Percentiles rank a stretch among this genome's conserved stretches.
phyloP scores from a whole-genome alignment of 306 rosid genomes.

The Psophocarpus tetragonolobus region DNA sequence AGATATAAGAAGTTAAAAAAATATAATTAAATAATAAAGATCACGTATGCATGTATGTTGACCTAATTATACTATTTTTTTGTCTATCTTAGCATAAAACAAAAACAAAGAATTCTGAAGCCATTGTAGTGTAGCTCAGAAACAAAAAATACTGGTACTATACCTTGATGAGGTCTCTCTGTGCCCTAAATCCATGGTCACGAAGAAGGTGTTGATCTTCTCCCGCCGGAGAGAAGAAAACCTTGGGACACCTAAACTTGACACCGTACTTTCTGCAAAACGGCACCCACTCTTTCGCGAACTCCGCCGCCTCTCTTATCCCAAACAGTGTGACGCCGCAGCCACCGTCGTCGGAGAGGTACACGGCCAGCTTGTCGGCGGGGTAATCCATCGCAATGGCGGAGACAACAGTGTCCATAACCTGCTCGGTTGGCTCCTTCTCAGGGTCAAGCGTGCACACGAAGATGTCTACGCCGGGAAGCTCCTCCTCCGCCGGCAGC shows the following conservation, averaged over 20 bases:
- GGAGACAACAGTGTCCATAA: constrained; percentile 47
- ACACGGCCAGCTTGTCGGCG: constrained; percentile 41
- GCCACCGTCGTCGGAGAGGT: constrained; percentile 52
- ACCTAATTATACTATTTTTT: too few species aligned
- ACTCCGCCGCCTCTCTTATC: constrained; percentile 36
- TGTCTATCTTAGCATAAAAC: too few species aligned
- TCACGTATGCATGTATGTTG: too few species aligned
- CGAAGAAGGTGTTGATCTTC: constrained; percentile 20
- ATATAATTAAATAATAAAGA: too few species aligned
- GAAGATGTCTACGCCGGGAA: constrained; percentile 51
- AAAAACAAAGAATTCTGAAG: too few species aligned
- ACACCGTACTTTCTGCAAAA: constrained; percentile 46
- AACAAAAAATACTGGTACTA: background rate
- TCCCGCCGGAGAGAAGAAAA: constrained; percentile 35
- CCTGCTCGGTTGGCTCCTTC: constrained; percentile 47
- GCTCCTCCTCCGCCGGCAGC: constrained; percentile 1
- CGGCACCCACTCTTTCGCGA: constrained; percentile 48
- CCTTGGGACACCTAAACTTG: constrained; percentile 42
- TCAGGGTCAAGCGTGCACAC: constrained; percentile 51
- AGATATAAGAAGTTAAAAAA: too few species aligned
- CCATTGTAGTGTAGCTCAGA: too few species aligned
- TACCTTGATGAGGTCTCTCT: background rate
- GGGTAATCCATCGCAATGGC: constrained; percentile 51
- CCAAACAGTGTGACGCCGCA: constrained; percentile 35
- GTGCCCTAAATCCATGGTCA: background rate